Conservation (phyloP, 164 flowering plant genomes). For the Sextonia rubra region DNA sequence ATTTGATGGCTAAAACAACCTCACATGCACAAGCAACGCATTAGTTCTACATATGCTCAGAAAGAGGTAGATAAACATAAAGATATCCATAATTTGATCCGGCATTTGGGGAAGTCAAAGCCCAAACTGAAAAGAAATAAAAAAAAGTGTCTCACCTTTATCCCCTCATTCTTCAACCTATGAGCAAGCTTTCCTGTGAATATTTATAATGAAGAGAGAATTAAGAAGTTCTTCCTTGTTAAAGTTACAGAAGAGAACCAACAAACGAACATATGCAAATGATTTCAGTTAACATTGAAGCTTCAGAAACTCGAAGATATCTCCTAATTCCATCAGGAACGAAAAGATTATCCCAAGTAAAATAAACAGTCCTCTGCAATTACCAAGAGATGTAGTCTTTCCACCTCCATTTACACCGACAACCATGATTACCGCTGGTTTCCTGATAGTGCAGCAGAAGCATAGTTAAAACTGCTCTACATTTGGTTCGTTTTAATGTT, state of each 20-base stretch:
- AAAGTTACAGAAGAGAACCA: not conserved
- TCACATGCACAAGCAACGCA: not conserved
- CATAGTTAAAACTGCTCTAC: not conserved
- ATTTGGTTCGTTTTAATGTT: not conserved
- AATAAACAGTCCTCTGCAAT: not conserved
- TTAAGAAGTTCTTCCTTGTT: not conserved
- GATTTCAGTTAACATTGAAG: not conserved
- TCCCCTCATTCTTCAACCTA: slow-evolving; percentile 85
- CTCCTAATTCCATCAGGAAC: not conserved
- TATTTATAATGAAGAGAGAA: slow-evolving; percentile 5
- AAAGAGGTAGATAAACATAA: not conserved
- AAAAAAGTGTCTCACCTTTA: slow-evolving; percentile 48
- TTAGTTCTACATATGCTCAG: not conserved
- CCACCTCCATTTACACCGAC: slow-evolving; percentile 99
- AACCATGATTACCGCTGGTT: slow-evolving; percentile 88
- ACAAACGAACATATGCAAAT: not conserved
- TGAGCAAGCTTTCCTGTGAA: slow-evolving; percentile 86
- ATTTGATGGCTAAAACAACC: not conserved
- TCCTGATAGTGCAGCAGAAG: slow-evolving; percentile 34
- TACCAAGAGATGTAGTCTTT: slow-evolving; percentile 96
- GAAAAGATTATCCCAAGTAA: not conserved
- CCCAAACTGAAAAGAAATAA: not conserved
- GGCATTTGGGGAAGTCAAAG: not conserved
- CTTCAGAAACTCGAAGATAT: not conserved
- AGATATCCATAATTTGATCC: not conserved